Conservation (phyloP, 495 filamentous ascomycete species). For the Darksidea phi region DNA sequence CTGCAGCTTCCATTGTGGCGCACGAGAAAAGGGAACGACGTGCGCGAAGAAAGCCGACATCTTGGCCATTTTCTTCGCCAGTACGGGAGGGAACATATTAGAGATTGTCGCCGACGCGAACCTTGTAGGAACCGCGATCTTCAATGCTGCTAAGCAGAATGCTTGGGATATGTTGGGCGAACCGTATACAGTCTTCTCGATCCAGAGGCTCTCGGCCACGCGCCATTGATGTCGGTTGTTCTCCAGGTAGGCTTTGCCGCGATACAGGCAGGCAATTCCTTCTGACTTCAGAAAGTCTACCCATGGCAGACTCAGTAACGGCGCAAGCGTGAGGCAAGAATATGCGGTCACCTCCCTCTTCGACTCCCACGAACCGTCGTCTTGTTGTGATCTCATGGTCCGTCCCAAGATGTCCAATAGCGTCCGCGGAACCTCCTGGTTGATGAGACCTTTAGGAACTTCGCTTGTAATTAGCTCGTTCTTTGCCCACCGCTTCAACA, state of each 20-base stretch:
- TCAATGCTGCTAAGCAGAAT: constrained; percentile 28
- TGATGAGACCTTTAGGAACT: constrained; percentile 6
- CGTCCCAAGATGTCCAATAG: constrained; percentile 24
- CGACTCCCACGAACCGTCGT: constrained; percentile 30
- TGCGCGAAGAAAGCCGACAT: constrained; percentile 24
- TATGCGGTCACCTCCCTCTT: constrained; percentile 31
- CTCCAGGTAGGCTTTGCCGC: constrained; percentile 28
- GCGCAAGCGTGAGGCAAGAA: constrained; percentile 23
- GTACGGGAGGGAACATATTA: constrained; percentile 12
- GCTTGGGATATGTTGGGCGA: constrained; percentile 22
- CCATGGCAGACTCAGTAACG: constrained; percentile 22
- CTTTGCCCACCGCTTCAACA: constrained; percentile 25
- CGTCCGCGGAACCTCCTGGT: constrained; percentile 19
- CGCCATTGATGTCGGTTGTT: constrained; percentile 18
- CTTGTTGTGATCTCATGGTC: constrained; percentile 24
- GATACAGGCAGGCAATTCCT: constrained; percentile 26
- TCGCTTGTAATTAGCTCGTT: constrained; percentile 15
- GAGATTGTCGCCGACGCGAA: constrained; percentile 8
- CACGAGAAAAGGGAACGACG: constrained; percentile 12
- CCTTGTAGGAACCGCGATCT: constrained; percentile 15
- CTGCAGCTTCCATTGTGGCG: constrained; percentile 19
- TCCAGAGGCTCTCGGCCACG: constrained; percentile 20
- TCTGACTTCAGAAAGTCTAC: constrained; percentile 23
- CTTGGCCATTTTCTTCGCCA: constrained; percentile 22
- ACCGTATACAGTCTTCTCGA: constrained; percentile 27